Percentiles rank a stretch among this genome's conserved stretches.
Evolutionary conservation across 169 alveolate species (phyloP).

Genomic region (Perkinsus chesapeaki): DNA sequence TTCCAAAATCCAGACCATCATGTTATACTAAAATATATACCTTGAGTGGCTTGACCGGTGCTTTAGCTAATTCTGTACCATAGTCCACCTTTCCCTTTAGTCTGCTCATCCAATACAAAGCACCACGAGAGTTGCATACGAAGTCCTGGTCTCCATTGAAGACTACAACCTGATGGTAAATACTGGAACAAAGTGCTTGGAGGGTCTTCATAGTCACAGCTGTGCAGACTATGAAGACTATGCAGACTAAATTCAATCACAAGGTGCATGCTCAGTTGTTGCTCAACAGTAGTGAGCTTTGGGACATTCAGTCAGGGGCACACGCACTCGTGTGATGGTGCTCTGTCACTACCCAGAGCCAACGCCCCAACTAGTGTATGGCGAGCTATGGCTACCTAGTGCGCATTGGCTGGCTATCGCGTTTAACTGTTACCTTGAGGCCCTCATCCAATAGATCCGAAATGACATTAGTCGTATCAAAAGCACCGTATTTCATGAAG

Average conservation of each 20-base stretch:
- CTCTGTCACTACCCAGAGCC: no score
- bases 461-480: not conserved
- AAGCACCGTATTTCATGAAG: not conserved
- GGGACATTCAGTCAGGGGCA: not conserved
- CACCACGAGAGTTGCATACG: not conserved
- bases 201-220: no score
- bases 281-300: no score
- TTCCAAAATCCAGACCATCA: not conserved
- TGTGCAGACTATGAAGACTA: no score
- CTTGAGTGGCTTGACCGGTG: not conserved
- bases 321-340: no score
- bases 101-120: not conserved
- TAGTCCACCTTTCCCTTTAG: not conserved
- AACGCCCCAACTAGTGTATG: no score
- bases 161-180: not conserved
- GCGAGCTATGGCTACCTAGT: no score
- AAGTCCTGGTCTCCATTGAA: not conserved
- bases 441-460: not conserved
- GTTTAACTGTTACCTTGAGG: not conserved
- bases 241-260: no score
- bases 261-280: no score
- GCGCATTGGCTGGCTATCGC: no score
- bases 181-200: not conserved
- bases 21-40: not conserved
- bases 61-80: not conserved